Evolutionary conservation across 306 rosid species (phyloP).

Genomic region (cucumber (Cucumis sativus)): Cucumber_9930_V3 NC_026661.2:13406501-13407000

Average conservation of each 20-base stretch:
- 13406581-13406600: background rate
- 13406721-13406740: background rate
- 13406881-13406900: background rate
- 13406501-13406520: background rate
- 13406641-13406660: too few relatives aligned
- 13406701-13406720: background rate
- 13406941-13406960: background rate
- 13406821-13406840: background rate
- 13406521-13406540: background rate
- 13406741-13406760: background rate
- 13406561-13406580: too few relatives aligned
- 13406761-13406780: background rate
- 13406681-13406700: slow-evolving; percentile 4
- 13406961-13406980: background rate
- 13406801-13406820: background rate
- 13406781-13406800: background rate
- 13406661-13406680: background rate
- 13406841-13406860: background rate
- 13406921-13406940: background rate
- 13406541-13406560: background rate
- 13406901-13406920: background rate
- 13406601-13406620: background rate
- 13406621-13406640: background rate
- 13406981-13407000: background rate
- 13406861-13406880: background rate